Base-by-base conservation (phyloP, 441 rosid species). In the Viola pubescens region DNA sequence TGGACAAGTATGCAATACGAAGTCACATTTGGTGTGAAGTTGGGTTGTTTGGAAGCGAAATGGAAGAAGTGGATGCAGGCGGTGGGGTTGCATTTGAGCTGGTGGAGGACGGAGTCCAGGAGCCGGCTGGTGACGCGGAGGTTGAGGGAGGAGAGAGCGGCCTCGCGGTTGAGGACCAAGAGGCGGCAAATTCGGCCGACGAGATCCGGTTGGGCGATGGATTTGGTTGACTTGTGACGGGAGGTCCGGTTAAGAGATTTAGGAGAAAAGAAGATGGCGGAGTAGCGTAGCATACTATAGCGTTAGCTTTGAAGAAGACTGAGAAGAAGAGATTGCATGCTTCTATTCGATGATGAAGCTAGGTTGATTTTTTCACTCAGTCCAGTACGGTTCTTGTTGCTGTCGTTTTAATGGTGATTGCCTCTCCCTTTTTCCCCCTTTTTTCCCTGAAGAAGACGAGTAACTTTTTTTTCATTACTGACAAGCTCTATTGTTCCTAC, bases 1-100 rank as follows among this genome's bases (percentile, higher is more conserved):
- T 91, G 97, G 53, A 81, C 83, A 43, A 91, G 70, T 69, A 73
- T 79, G 70, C 95, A 87, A 66, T 83, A 85, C 11, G 94, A 70
- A 64, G 67, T 82, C 57, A 74, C 7, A 56, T 66, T 72, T 0
- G 98, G 96, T 4, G 85, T 70, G 60, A 81, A 91, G 2, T 59
- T 63, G 41, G 82, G 84, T 50, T 87, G 87, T 59, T 70, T 65
- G 9, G 78, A 70, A 44, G 98, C 85, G 42, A 91, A 67, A 12
- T 67, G 56, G 77, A 92, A 92, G 71, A 89, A 75, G 59, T 53
- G 53, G 13, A 87, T 54, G 64, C 85, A 87, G 44, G 94, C 87
- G 6, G 64, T 48, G 1, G 94, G 90, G 71, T 85, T 75, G 34
- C 81, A 79, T 56, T 74, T 84, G 56, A 81, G 84, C 34, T 64